Base-by-base conservation (phyloP, 2,329 filamentous ascomycete genomes). In the Phaeophleospora eucalypticola region DNA sequence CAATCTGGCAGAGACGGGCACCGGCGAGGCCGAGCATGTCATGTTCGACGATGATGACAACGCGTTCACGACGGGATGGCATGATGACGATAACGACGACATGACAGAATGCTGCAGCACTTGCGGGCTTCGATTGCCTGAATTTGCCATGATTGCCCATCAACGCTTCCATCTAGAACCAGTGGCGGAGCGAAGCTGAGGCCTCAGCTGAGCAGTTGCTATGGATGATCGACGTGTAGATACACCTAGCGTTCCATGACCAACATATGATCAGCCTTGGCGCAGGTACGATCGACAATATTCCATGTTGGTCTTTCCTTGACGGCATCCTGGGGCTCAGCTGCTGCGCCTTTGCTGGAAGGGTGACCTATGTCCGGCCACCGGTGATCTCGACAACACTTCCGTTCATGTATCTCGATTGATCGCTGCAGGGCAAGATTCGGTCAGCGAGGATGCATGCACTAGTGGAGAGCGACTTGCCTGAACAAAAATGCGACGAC, bases 81-180 rank as follows among this genome's bases (percentile, higher is more conserved):
- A 55, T 17, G 54, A 58, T 4, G 54, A 41, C 4, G 52, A 55
- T 9, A 50, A 56, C 36, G 52, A 54, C 17, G 52, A 48, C 7
- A 39, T 46, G 32, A 39, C 45, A 8, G 45, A 61, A n/a, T 40
- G 80, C 74, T 64, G 68, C 68, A 12, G 54, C 2, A 55, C 69
- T 8, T 84, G 82, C 50, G 77, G 75, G 8, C 70, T 77, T 41
- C 54, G 63, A 2, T 74, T 84, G 54, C 80, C 81, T 3, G 41
- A 63, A 1, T 85, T 84, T 64, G 81, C 81, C 4, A 70, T 80
- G 63, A 58, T 69, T 4, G 80, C 81, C 3, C 82, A 85, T 59
- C 62, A 68, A 33, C 70, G 77, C 18, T 80, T 75, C 58, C 78
- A 81, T 60, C 17, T 24, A 14, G 33, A 38, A 21, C n/a, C 36